Evolutionary conservation across 2,329 filamentous ascomycete genomes (phyloP).

Genomic region (Cladosporium sp.): DNA sequence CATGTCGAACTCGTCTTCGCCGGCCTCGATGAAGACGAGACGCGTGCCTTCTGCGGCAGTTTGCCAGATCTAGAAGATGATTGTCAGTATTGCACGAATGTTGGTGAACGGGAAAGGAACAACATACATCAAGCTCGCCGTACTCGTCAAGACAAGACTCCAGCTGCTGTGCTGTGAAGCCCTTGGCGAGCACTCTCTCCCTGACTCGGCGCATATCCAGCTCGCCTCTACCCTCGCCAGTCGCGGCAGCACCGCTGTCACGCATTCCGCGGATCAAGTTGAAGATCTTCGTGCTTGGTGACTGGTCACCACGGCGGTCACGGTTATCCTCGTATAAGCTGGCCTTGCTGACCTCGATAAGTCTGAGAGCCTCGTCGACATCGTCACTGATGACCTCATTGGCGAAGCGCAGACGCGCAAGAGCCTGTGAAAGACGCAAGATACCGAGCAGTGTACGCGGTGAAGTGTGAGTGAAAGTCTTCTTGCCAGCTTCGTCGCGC

Average conservation of each 20-base stretch:
- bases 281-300: constrained; percentile 87
- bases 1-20: constrained; percentile 44
- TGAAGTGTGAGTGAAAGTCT: constrained; percentile 91
- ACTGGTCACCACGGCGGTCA: constrained; percentile 64
- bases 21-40: constrained; percentile 56
- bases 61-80: constrained; percentile 51
- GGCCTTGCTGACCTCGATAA: constrained; percentile 92
- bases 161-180: constrained; percentile 94
- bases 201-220: constrained; percentile 85
- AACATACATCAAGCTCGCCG: constrained; percentile 80
- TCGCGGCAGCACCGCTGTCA: constrained; percentile 77
- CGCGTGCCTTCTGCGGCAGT: constrained; percentile 55
- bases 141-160: constrained; percentile 86
- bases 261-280: constrained; percentile 88
- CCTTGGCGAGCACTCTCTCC: constrained; percentile 90
- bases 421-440: constrained; percentile 87
- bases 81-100: constrained; percentile 33
- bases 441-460: constrained; percentile 91
- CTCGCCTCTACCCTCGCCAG: constrained; percentile 74
- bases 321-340: constrained; percentile 74
- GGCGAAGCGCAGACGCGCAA: constrained; percentile 88
- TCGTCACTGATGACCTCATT: constrained; percentile 84
- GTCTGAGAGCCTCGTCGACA: constrained; percentile 88
- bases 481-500: constrained; percentile 84
- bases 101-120: not conserved